Evolutionary conservation across 768 basidiomycete species (phyloP), one percentile per base, ranked within the genome.

Genomic region (Xerocomus spinulosus): DNA sequence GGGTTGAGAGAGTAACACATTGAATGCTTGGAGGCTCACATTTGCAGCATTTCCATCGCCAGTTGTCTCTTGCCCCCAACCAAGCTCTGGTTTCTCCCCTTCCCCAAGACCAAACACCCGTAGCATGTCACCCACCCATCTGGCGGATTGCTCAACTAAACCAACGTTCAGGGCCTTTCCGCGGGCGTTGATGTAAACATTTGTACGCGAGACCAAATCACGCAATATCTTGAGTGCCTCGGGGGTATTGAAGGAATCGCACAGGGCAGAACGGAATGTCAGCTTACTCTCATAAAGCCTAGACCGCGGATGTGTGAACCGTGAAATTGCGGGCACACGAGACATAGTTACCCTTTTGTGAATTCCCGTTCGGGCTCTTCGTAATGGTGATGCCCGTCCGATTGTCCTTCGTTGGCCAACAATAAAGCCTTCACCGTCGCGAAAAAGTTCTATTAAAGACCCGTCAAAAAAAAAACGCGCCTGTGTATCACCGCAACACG

Each of bases 191-290:
- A 98, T 82, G 70, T 98, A 99, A 26, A 92, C 74, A 66, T 97
- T 97, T 7, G 88, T 82, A 38, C 80, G 77, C 4, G 88, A 87
- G 38, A 97, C 82, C 30, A 98, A 73, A 50, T 93, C 86, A 12
- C 87, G 77, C 15, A 98, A 69, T 47, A 82, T 71, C 56, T 79
- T 77, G 20, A 98, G 67, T 0, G 92, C 94, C 15, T 72, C 76
- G 3, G 93, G 92, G 0, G 96, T 98, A 65, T 98, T 94, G 77
- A 98, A 96, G 0, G 94, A 97, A 67, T 99, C 95, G 68, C 88
- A 94, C 39, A 99, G 82, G 0, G 93, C 89, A 12, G 71, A 74
- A 44, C 91, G 83, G 77, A 99, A 95, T 8, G 78, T 74, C 34
- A 76, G 56, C 64, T 94, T 94, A 39, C 83, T 80, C 44, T 80